Evolutionary conservation across 1,284 basidiomycete species (phyloP).

Genomic region (Ceraceosorus guamensis): DNA sequence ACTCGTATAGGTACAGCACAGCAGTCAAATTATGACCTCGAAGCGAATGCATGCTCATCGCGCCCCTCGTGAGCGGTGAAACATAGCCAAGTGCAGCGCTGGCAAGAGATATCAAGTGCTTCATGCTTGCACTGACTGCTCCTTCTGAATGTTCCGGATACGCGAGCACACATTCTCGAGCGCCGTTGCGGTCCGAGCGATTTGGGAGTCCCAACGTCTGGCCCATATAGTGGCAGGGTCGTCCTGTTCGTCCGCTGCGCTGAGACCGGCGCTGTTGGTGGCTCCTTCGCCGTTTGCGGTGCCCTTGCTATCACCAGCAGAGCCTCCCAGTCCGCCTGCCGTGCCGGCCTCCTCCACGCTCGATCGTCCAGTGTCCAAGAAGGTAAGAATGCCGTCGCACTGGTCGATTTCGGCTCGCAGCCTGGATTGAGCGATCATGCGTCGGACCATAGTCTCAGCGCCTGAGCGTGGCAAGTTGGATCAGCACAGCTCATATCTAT

Average conservation of each 20-base stretch:
- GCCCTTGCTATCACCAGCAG: constrained; percentile 6
- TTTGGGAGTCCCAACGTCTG: constrained; percentile 27
- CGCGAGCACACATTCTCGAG: constrained; percentile 27
- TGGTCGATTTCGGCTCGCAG: constrained; percentile 87
- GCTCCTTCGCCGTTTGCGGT: too few relatives aligned
- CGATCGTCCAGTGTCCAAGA: constrained; percentile 60
- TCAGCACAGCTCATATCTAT: background rate
- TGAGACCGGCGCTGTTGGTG: background rate
- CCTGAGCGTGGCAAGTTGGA: constrained; percentile 53
- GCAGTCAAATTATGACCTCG: too few relatives aligned
- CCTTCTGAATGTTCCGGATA: constrained; percentile 18
- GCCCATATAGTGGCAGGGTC: constrained; percentile 22
- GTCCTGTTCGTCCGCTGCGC: constrained; percentile 3
- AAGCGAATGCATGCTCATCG: too few relatives aligned
- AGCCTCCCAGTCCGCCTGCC: constrained; percentile 20
- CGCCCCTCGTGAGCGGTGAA: too few relatives aligned
- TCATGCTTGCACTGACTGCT: too few relatives aligned
- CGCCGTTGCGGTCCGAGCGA: constrained; percentile 19
- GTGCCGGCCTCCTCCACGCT: constrained; percentile 11
- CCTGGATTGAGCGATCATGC: constrained; percentile 92
- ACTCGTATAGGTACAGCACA: too few relatives aligned
- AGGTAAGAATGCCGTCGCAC: constrained; percentile 74
- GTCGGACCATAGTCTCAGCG: constrained; percentile 85
- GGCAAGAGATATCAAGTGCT: too few relatives aligned
- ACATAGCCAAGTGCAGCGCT: too few relatives aligned